Conservation (phyloP, 2,329 filamentous ascomycete species). For the Aspergillus carbonarius region DNA sequence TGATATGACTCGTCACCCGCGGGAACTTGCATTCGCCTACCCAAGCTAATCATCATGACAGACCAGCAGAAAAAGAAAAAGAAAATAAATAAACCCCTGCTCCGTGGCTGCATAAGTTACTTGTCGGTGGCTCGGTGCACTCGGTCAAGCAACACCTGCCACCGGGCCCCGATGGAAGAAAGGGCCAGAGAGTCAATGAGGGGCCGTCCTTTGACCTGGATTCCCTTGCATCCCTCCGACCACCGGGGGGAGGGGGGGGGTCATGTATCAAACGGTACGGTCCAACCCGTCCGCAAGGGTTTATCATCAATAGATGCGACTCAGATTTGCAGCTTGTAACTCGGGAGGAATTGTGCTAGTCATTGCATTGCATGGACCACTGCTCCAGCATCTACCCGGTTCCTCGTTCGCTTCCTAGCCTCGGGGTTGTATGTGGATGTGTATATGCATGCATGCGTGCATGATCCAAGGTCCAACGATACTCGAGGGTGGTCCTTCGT, state of each 20-base stretch:
- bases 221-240: conserved; percentile 12
- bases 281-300: conserved; percentile 18
- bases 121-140: not conserved
- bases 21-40: not conserved
- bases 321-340: not conserved
- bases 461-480: not conserved
- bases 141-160: too few species aligned
- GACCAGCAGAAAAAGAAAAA: not conserved
- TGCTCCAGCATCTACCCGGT: not conserved
- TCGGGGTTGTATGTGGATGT: not conserved
- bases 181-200: not conserved
- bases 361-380: not conserved
- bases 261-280: conserved; percentile 11
- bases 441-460: not conserved
- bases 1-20: not conserved
- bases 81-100: not conserved
- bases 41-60: not conserved
- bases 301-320: not conserved
- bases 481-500: not conserved
- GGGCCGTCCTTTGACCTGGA: not conserved
- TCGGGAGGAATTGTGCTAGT: not conserved
- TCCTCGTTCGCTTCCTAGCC: not conserved
- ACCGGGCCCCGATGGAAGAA: too few species aligned
- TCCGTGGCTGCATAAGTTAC: not conserved
- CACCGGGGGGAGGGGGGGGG: conserved; percentile 5